These are phyloP conservation scores for Gymnopilus junonius DNA, from an alignment of 768 basidiomycete species.

Conservation along the genomic window DNA sequence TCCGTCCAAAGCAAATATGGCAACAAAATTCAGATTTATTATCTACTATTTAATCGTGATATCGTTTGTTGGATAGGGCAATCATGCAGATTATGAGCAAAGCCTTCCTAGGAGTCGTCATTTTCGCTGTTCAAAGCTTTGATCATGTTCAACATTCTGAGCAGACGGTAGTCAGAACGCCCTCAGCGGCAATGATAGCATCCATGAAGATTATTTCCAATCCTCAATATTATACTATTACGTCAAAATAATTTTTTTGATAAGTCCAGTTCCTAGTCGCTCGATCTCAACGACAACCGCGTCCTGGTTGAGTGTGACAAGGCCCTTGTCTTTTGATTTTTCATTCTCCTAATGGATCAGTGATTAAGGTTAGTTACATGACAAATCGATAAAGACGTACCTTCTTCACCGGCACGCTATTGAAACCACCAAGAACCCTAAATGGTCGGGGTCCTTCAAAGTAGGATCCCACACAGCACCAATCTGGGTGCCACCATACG, in stretches of 20 bases:
- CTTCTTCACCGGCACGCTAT: constrained; percentile 59
- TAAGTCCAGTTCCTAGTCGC: constrained; percentile 71
- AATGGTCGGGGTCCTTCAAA: constrained; percentile 65
- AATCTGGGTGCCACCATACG: constrained; percentile 76
- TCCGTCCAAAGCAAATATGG: constrained; percentile 1
- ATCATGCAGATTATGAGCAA: constrained; percentile 10
- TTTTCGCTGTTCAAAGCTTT: constrained; percentile 10
- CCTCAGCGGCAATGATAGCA: no score
- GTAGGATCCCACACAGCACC: constrained; percentile 87
- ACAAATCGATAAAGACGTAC: constrained; percentile 28
- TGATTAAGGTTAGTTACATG: not conserved
- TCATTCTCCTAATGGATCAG: constrained; percentile 35
- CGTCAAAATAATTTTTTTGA: constrained; percentile 50
- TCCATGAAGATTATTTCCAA: no score
- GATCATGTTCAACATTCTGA: no score
- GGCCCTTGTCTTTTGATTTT: constrained; percentile 57
- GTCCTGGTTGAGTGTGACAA: constrained; percentile 68
- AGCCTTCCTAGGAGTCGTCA: constrained; percentile 1
- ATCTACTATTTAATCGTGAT: constrained; percentile 12
- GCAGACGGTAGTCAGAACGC: no score
- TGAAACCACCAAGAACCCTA: constrained; percentile 84
- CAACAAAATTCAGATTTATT: constrained; percentile 13
- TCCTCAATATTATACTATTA: not conserved
- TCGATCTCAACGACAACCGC: constrained; percentile 77
- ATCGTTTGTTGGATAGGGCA: no score